A percentile compares a stretch with the other conserved stretches of the same genome.
These are phyloP conservation scores for Geotrichum candidum DNA, from an alignment of 1,139 yeast species.

Conservation along the genomic window DNA sequence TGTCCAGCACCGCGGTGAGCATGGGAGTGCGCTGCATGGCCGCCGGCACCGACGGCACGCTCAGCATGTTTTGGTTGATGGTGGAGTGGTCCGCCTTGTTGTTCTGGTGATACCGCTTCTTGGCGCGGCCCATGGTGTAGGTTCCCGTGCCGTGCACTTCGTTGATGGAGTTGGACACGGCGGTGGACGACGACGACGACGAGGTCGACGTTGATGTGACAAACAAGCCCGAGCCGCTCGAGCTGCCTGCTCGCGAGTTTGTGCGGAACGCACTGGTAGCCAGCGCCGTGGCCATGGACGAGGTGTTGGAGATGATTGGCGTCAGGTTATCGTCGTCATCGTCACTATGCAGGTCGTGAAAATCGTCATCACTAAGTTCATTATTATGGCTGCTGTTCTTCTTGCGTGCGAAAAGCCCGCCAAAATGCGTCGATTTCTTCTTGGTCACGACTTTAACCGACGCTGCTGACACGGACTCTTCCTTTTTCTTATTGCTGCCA, in stretches of 20 bases:
- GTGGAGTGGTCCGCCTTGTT: conserved; percentile 7
- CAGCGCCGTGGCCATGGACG: neutral
- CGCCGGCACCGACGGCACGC: neutral
- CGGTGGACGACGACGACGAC: neutral
- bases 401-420: neutral
- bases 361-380: neutral
- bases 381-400: neutral
- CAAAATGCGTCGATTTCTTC: neutral
- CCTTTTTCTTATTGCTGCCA: conserved; percentile 4
- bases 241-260: neutral
- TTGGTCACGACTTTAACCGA: neutral
- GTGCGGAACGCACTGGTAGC: neutral
- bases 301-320: neutral
- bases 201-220: neutral
- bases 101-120: conserved; percentile 4
- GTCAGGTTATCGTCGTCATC: neutral
- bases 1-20: neutral
- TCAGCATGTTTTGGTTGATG: conserved; percentile 10
- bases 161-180: neutral
- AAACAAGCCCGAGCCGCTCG: neutral
- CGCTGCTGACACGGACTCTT: neutral
- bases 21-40: conserved; percentile 1
- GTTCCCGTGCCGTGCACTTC: conserved; percentile 11
- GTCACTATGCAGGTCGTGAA: neutral
- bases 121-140: conserved; percentile 8